These are phyloP conservation scores for Claviceps arundinis DNA, from an alignment of 2,329 filamentous ascomycete genomes.

Conservation along the genomic window DNA sequence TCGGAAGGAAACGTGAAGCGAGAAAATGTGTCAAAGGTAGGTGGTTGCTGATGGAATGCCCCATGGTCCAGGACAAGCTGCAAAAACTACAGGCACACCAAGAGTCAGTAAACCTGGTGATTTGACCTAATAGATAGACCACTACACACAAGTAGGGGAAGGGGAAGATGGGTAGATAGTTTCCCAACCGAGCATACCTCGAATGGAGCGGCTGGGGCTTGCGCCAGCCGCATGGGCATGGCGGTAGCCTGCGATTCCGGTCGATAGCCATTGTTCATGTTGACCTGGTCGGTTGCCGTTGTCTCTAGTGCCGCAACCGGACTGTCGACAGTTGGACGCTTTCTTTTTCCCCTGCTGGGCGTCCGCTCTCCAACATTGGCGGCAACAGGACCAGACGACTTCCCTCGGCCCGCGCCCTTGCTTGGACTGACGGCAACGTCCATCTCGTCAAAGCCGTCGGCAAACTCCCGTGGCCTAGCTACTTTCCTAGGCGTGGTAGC, in stretches of 20 bases:
- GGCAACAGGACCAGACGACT: conserved; percentile 29
- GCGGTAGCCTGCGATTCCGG: conserved; percentile 8
- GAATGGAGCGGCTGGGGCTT: conserved; percentile 22
- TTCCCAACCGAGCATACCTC: conserved; percentile 25
- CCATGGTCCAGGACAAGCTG: conserved; percentile 53
- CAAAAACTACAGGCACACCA: conserved; percentile 32
- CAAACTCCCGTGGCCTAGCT: conserved; percentile 41
- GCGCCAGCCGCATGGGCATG: conserved; percentile 11
- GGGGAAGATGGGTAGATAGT: too few species aligned
- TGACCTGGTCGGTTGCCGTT: conserved; percentile 29
- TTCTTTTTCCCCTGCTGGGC: conserved; percentile 59
- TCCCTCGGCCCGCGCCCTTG: conserved; percentile 30
- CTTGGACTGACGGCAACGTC: conserved; percentile 41
- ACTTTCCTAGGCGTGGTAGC: conserved; percentile 47
- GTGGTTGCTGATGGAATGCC: conserved; percentile 37
- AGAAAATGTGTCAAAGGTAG: conserved; percentile 55
- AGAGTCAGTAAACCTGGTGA: not conserved
- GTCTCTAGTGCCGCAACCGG: conserved; percentile 49
- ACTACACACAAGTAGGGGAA: not conserved
- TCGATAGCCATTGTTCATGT: conserved; percentile 19
- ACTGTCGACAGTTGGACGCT: conserved; percentile 51
- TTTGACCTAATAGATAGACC: not conserved
- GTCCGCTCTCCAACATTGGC: conserved; percentile 37
- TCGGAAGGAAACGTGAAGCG: conserved; percentile 52
- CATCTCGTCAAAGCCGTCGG: conserved; percentile 67